Base-by-base conservation (phyloP, 2,329 filamentous ascomycete species). In the Exophiala spinifera region DNA sequence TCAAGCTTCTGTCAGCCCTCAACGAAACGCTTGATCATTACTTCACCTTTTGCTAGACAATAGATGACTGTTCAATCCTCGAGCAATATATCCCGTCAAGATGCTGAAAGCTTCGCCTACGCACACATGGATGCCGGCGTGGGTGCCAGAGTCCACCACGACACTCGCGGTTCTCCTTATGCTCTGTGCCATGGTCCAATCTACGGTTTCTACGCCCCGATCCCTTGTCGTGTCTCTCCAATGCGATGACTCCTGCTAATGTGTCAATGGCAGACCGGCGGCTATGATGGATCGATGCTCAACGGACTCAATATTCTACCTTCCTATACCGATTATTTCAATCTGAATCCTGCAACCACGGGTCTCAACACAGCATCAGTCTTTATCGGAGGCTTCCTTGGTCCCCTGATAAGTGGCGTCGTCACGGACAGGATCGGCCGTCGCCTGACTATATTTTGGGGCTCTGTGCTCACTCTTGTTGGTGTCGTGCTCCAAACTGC, bases 101-200 rank as follows among this genome's bases (percentile, higher is more conserved):
- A 74, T 74, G 70, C 51, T 73, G 51, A 59, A 58, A 44, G 69
- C 64, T 51, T 66, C 71, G 5, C 53, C 55, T 4, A 76, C 75
- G 6, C 74, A 74, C 10, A 77, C 74, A 2, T 77, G 75, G 75
- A 61, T 77, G 54, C 74, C 75, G 39, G 73, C 75, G 2, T 75
- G 72, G 72, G 72, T 76, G 4, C 75, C 75, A 17, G 67, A 76
- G 61, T 75, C 72, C 3, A 75, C 72, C 1, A 11, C 64, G 11
- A 66, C 61, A 1, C 61, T 79, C 6, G 71, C 74, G 0, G 60
- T 72, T 13, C 62, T 77, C 21, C 67, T 78, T 4, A 60, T 77
- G 20, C 44, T 76, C 15, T 77, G 73, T 60, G 74, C 75, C 17
- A 70, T 74, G 42, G 74, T 75, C 4, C 73, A 77, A 52, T 77